Base-by-base conservation (phyloP, 2,329 filamentous ascomycete species). In the Aspergillus sp. region DNA sequence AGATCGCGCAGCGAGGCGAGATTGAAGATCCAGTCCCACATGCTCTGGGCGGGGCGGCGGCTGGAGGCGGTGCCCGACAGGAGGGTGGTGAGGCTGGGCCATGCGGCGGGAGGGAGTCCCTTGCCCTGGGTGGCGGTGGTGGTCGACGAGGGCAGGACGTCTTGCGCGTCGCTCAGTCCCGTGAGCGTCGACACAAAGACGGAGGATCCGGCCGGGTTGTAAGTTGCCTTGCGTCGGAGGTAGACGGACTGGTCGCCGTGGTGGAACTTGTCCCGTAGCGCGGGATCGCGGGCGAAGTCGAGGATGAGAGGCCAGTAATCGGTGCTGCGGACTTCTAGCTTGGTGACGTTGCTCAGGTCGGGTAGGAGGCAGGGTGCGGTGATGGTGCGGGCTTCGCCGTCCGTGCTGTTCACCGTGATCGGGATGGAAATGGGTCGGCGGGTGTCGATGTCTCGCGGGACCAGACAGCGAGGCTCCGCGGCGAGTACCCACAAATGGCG, bases 401-500 rank as follows among this genome's bases (percentile, higher is more conserved):
- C 58, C 48, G 73, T 82, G 55, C 90, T 78, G 9, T 77, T 80
- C 50, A 96, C 80, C 4, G 80, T 79, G 43, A 96, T 79, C 0
- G 89, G 85, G 2, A 92, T 81, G 6, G 85, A 83, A 45, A 96
- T 83, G 0, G 92, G 88, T 41, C 91, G 85, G 38, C 88, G 85
- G 0, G 90, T 96, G 54, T 94, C 86, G 3, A 94, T 83, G 61
- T 99, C 94, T 56, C 93, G 89, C 16, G 90, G 84, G 1, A 99
- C 84, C 0, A 99, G 81, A 67, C 93, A 97, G 47, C 95, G 84
- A 9, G 91, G 85, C 64, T 99, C 94, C 0, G 89, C 88, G 1
- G 94, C 94, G 3, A 99, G 80, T 10, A 96, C 93, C 94, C 94
- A 99, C 66, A 99, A 89, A 72, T 99, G 93, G 4, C 95, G 86